Evolutionary conservation across 1,284 basidiomycete genomes (phyloP), one percentile per base, ranked within the genome.

Genomic region (Heterobasidion parviporum): DNA sequence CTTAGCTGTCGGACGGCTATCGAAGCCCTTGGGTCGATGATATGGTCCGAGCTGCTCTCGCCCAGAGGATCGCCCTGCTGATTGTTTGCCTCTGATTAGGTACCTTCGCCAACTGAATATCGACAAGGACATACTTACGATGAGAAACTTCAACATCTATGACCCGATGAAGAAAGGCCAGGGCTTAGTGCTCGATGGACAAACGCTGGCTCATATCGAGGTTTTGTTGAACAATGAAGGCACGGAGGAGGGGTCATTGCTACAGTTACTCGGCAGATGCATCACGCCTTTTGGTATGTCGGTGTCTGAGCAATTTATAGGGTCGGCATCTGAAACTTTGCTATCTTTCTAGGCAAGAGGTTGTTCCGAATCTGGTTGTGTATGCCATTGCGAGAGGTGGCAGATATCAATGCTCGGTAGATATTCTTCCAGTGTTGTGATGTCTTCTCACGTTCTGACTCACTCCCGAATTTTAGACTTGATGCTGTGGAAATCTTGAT

Each of bases 121-220:
- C 59, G 94, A 94, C 72, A 91, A 92, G 67, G 92, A 97, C 63
- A 83, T 98, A 55, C 69, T 98, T 61, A 91, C 84, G 56, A 94
- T 95, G 84, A 89, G 85, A 72, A 97, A 97, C 68, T 98, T 98
- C 78, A 95, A 97, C 65, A 78, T 97, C 47, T 97, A 97, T 66
- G 94, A 98, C 70, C 94, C 95, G 0, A 92, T 97, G 81, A 87
- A 87, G 65, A 79, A 81, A 59, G 93, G 92, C 18, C 79, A 87
- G 65, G 90, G 87, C 20, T 73, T 98, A 49, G 79, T 91, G 0
- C 77, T 98, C 33, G 94, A 98, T 68, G 95, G 95, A 2, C 93
- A 97, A 67, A 95, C 93, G 0, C 75, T 98, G 50, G 89, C 91
- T 14, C 95, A 98, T 69, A 79, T 98, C 62, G 95, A 98, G 75